Evolutionary conservation across 2,329 filamentous ascomycete species (phyloP).

Genomic region (Didymella segeticola): DNA sequence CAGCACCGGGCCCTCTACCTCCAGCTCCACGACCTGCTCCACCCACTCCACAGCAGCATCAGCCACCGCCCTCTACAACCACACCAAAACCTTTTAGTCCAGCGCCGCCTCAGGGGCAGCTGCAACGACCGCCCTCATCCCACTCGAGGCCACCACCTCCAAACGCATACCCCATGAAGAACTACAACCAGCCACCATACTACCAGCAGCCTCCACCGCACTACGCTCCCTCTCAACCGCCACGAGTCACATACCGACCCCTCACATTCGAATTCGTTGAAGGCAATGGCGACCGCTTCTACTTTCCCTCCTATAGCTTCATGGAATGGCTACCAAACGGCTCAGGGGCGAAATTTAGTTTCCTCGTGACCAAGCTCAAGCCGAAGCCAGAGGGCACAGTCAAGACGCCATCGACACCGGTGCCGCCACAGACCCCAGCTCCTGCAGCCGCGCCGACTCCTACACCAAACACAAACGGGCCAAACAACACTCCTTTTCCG

Average conservation of each 20-base stretch:
- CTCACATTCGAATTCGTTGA: conserved; percentile 50
- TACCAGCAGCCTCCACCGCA: conserved; percentile 35
- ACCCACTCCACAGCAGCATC: conserved; percentile 9
- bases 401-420: conserved; percentile 39
- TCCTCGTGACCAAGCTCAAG: conserved; percentile 75
- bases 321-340: conserved; percentile 70
- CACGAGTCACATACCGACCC: conserved; percentile 52
- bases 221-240: conserved; percentile 48
- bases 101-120: conserved; percentile 20
- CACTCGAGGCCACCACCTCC: conserved; percentile 27
- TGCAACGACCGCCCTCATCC: conserved; percentile 27
- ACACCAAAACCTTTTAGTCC: conserved; percentile 28
- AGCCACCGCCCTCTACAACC: conserved; percentile 12
- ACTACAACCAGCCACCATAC: conserved; percentile 28
- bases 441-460: background rate
- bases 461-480: background rate
- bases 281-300: conserved; percentile 71
- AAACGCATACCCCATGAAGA: conserved; percentile 27
- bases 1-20: conserved; percentile 18
- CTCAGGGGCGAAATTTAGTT: conserved; percentile 73
- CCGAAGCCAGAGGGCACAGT: conserved; percentile 50
- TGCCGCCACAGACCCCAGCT: conserved; percentile 16
- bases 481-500: conserved; percentile 14
- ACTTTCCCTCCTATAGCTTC: conserved; percentile 81
- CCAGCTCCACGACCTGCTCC: conserved; percentile 19